Base-by-base conservation (phyloP, 495 filamentous ascomycete genomes). In the Penicillium desertorum region DNA sequence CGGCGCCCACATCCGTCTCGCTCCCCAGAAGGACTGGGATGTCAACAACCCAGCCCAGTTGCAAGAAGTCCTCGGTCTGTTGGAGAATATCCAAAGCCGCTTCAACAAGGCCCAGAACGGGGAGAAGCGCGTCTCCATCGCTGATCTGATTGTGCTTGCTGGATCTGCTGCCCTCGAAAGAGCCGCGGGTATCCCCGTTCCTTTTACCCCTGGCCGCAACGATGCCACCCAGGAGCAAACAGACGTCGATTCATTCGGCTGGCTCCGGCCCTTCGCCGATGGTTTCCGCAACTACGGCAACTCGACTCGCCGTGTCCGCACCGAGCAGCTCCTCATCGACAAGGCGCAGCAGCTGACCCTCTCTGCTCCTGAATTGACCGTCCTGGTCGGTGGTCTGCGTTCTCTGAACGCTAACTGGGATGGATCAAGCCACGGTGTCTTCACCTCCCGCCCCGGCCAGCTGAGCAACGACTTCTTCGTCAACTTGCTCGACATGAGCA, bases 381-480 rank as follows among this genome's bases (percentile, higher is more conserved):
- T 80, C 27, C 78, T 90, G 0, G 66, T 89, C 16, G 87, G 86
- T 56, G 87, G 87, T 62, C 74, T 90, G 36, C 86, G 87, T 57
- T 78, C 74, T 8, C 78, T 90, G 45, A 81, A 82, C 62, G 72
- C 79, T 67, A 90, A 89, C 77, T 87, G 78, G 63, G 82, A 88
- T 60, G 83, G 85, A 51, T 87, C 84, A 14, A 55, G 68, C 32
- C 64, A 79, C 54, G 87, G 87, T 44, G 81, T 89, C 16, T 75
- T 90, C 64, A 90, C 87, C 54, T 70, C 75, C 57, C 73, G 71
- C 17, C 84, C 86, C 0, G 87, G 87, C 50, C 70, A 81, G 66
- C 80, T 90, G 57, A 87, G 83, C 69, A 88, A 87, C 66, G 87
- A 90, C 74, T 90, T 86, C 79, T 90, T 90, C 65, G 80, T 86